These are phyloP conservation scores for Ustilago tritici DNA, from an alignment of 1,284 basidiomycete genomes.

Conservation along the genomic window DNA sequence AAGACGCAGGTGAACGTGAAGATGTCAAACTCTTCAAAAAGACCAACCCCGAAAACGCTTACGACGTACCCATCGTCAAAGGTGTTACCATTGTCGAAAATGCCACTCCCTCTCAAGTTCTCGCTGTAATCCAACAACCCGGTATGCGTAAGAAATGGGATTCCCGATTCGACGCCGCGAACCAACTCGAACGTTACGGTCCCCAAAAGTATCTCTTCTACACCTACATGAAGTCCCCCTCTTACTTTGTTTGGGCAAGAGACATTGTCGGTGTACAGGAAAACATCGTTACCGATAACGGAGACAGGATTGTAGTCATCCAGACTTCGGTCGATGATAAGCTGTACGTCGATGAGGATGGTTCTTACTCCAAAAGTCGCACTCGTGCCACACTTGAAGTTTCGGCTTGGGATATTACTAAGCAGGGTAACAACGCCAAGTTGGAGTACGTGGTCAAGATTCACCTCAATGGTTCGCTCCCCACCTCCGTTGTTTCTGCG, in stretches of 20 bases:
- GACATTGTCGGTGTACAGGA: constrained; percentile 65
- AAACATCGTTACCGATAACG: constrained; percentile 37
- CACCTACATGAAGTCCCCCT: constrained; percentile 61
- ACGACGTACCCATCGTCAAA: constrained; percentile 58
- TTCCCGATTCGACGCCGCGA: constrained; percentile 54
- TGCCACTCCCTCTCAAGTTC: constrained; percentile 59
- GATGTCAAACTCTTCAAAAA: constrained; percentile 61
- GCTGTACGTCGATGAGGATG: constrained; percentile 59
- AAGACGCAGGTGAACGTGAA: constrained; percentile 58
- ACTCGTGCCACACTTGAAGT: constrained; percentile 63
- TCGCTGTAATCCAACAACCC: constrained; percentile 60
- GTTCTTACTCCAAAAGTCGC: constrained; percentile 56
- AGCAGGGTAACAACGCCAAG: constrained; percentile 56
- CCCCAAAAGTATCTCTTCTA: constrained; percentile 53
- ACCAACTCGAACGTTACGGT: constrained; percentile 45
- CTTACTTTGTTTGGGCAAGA: constrained; percentile 64
- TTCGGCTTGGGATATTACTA: constrained; percentile 54
- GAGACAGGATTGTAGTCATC: constrained; percentile 45
- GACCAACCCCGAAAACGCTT: constrained; percentile 54
- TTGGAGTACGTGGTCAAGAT: constrained; percentile 65
- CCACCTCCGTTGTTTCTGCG: constrained; percentile 57
- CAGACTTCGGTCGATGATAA: constrained; percentile 60
- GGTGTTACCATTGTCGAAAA: constrained; percentile 59
- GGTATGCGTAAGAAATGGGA: constrained; percentile 67
- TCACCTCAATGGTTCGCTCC: constrained; percentile 60